A percentile compares a stretch with the other conserved stretches of the same genome.
These are phyloP conservation scores for Pichia ethanolica DNA, from an alignment of 805 yeast species.

Conservation along the genomic window DNA sequence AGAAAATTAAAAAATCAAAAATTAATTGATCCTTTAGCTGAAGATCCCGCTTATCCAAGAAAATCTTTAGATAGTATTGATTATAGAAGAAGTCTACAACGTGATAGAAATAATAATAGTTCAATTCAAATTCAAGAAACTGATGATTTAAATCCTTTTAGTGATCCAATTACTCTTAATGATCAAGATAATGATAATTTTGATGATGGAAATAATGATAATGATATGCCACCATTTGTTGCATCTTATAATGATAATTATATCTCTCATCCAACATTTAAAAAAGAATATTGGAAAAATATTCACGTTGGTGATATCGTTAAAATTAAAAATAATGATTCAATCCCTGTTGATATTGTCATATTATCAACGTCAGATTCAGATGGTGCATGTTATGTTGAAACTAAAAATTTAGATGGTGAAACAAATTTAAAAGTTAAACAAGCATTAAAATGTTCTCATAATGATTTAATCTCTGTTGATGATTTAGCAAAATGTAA, in stretches of 20 bases:
- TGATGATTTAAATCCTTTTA: constrained; percentile 16
- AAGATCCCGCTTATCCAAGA: constrained; percentile 13
- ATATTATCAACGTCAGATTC: constrained; percentile 61
- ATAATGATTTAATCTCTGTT: constrained; percentile 29
- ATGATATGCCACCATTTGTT: constrained; percentile 23
- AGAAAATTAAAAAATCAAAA: constrained; percentile 19
- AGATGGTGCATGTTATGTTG: constrained; percentile 63
- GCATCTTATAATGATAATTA: constrained; percentile 15
- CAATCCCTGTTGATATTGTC: constrained; percentile 70
- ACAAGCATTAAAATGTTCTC: constrained; percentile 60
- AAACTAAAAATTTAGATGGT: constrained; percentile 79
- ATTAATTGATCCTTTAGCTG: constrained; percentile 22
- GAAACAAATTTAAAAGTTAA: constrained; percentile 71
- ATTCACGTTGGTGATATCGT: constrained; percentile 70
- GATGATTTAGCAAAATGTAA: constrained; percentile 42
- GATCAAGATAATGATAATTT: constrained; percentile 9
- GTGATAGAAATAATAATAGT: constrained; percentile 9
- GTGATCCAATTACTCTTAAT: constrained; percentile 21
- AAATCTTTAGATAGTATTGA: constrained; percentile 30
- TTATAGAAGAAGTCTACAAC: constrained; percentile 23
- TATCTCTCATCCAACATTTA: constrained; percentile 21
- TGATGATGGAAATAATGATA: constrained; percentile 1
- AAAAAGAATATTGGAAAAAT: constrained; percentile 58
- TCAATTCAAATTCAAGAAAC: constrained; percentile 10
- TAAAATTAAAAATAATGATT: constrained; percentile 61